Conservation (phyloP, 345 rosid species). For the Xanthoceras sorbifolium region DNA sequence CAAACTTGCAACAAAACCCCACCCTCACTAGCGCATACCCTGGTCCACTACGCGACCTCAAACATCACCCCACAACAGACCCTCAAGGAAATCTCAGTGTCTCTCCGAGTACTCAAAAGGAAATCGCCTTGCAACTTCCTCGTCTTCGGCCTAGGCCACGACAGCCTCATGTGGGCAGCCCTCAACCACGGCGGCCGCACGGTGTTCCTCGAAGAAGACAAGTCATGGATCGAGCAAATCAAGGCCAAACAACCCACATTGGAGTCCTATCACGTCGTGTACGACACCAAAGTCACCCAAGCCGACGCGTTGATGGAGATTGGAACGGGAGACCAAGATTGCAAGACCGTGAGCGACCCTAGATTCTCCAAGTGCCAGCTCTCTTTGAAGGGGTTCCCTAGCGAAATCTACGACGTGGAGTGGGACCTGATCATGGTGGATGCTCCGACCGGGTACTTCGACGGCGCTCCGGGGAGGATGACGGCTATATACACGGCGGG, state of each 20-base stretch:
- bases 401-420: constrained; percentile 57
- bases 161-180: constrained; percentile 90
- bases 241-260: constrained; percentile 45
- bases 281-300: constrained; percentile 65
- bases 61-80: constrained; percentile 94
- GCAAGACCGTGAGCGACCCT: constrained; percentile 53
- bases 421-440: constrained; percentile 98
- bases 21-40: constrained; percentile 62
- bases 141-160: constrained; percentile 83
- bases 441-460: constrained; percentile 86
- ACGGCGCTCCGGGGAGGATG: constrained; percentile 90
- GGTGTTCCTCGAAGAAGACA: constrained; percentile 81
- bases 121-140: constrained; percentile 87
- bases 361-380: constrained; percentile 61
- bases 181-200: constrained; percentile 89
- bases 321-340: constrained; percentile 41
- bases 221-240: constrained; percentile 71
- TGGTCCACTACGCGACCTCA: constrained; percentile 73
- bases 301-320: constrained; percentile 52
- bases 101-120: constrained; percentile 55
- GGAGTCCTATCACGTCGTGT: constrained; percentile 73
- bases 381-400: constrained; percentile 66
- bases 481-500: constrained; percentile 83
- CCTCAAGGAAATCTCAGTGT: constrained; percentile 68
- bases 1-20: constrained; percentile 57